These are phyloP conservation scores for Rhazya stricta DNA, from an alignment of 257 asterid species.

Conservation along the genomic window DNA sequence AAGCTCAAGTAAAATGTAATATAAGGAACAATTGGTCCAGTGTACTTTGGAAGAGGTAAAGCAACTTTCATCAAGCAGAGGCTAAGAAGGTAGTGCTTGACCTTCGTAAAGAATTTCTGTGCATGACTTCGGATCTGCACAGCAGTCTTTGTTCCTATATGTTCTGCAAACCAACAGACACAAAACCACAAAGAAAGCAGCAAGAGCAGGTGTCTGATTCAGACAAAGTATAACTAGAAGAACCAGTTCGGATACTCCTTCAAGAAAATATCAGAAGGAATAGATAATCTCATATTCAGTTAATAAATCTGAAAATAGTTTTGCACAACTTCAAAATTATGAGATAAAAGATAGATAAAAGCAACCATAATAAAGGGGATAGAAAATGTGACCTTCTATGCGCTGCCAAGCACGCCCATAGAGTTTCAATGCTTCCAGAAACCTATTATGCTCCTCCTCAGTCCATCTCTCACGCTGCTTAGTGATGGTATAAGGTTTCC, in stretches of 20 bases:
- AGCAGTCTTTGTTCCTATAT: constrained; percentile 98
- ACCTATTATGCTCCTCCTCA: constrained; percentile 93
- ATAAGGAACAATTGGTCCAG: neutral
- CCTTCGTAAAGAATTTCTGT: constrained; percentile 97
- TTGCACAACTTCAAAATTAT: neutral
- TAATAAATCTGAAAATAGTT: neutral
- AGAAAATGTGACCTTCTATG: constrained; percentile 61
- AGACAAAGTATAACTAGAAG: constrained; percentile 32
- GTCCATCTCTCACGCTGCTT: constrained; percentile 99
- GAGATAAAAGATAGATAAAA: neutral
- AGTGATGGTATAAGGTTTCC: constrained; percentile 94
- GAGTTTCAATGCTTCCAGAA: constrained; percentile 88
- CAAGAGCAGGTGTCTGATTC: constrained; percentile 37
- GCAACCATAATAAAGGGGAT: neutral
- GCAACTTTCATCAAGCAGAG: constrained; percentile 24
- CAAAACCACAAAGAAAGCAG: constrained; percentile 27
- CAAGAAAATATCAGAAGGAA: constrained; percentile 10
- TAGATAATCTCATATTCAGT: neutral
- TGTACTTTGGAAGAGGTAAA: neutral
- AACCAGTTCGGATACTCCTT: constrained; percentile 1
- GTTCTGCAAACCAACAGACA: constrained; percentile 73
- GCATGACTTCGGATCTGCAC: constrained; percentile 99
- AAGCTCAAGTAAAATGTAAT: neutral
- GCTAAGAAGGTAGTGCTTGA: constrained; percentile 40
- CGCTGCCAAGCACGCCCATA: constrained; percentile 99